Conservation (phyloP, 192 early-diverging fungal genomes). For the Pilobolus umbonatus region DNA sequence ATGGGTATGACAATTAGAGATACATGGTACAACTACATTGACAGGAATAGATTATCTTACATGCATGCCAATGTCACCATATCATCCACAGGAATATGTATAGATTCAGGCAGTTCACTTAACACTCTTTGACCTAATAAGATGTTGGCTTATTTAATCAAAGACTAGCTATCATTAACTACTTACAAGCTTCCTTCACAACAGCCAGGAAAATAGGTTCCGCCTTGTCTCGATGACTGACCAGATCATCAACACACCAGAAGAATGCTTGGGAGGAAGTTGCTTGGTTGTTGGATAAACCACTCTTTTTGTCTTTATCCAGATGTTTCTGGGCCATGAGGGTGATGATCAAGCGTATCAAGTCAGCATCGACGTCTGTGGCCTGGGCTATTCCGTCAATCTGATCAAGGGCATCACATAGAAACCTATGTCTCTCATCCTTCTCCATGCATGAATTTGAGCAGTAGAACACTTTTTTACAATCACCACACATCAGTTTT, state of each 20-base stretch:
- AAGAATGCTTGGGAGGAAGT: conserved; percentile 8
- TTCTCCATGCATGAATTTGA: conserved; percentile 32
- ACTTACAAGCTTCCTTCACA: conserved; percentile 25
- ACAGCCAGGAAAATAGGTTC: conserved; percentile 22
- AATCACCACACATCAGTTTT: conserved; percentile 27
- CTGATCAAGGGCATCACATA: conserved; percentile 11
- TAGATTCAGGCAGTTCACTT: conserved; percentile 28
- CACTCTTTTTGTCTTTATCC: not conserved
- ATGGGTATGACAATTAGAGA: not conserved
- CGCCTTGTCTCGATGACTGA: conserved; percentile 22
- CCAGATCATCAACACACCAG: conserved; percentile 20
- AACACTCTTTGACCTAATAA: conserved; percentile 42
- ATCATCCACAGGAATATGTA: conserved; percentile 33
- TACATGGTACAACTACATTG: not conserved
- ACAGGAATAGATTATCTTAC: conserved; percentile 40
- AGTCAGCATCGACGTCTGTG: conserved; percentile 24
- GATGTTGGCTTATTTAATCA: not conserved
- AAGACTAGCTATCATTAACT: not conserved
- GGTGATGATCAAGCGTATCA: conserved; percentile 21
- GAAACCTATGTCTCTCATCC: conserved; percentile 28
- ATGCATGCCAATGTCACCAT: conserved; percentile 33
- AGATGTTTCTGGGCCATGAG: conserved; percentile 11
- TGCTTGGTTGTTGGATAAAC: not conserved
- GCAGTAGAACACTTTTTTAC: conserved; percentile 40
- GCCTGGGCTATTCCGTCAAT: conserved; percentile 13